Percentiles rank a stretch among this genome's conserved stretches.
Evolutionary conservation across 108 stramenopile genomes (phyloP).

Genomic region (Skeletonema tropicum): DNA sequence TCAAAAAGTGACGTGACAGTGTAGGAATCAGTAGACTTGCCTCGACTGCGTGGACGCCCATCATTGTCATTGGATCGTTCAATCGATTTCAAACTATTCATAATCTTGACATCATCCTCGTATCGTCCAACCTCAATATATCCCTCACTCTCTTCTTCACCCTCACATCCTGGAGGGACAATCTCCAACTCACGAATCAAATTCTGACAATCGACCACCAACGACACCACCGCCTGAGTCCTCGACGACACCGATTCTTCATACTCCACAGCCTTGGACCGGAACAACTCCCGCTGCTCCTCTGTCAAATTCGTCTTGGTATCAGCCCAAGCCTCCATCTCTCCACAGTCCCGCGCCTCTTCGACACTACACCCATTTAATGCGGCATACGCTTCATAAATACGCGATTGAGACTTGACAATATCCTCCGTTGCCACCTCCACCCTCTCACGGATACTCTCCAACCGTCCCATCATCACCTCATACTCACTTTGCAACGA

Average conservation of each 20-base stretch:
- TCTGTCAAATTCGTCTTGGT: conserved; percentile 69
- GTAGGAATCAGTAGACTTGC: conserved; percentile 35
- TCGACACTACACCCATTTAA: conserved; percentile 43
- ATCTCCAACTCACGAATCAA: conserved; percentile 80
- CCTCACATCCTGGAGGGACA: conserved; percentile 37
- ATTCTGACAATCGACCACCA: conserved; percentile 80
- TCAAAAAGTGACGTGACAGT: conserved; percentile 75
- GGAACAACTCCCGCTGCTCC: conserved; percentile 61
- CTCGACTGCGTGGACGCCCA: conserved; percentile 4
- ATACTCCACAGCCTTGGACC: conserved; percentile 68
- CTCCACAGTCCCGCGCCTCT: conserved; percentile 25
- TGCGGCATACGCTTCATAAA: conserved; percentile 69
- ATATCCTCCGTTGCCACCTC: conserved; percentile 60
- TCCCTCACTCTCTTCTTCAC: neutral
- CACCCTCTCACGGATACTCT: conserved; percentile 49
- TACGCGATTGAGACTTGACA: conserved; percentile 39
- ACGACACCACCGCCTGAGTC: conserved; percentile 64
- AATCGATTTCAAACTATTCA: conserved; percentile 39
- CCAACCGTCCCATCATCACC: conserved; percentile 61
- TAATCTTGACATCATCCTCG: conserved; percentile 51
- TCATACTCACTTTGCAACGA: conserved; percentile 69
- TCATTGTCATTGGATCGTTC: neutral
- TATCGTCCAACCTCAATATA: conserved; percentile 23
- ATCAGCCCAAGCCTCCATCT: conserved; percentile 62
- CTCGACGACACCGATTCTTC: conserved; percentile 69